Evolutionary conservation across 176 grass and related monocot species (phyloP).

Genomic region (Rhynchospora pubera): DNA sequence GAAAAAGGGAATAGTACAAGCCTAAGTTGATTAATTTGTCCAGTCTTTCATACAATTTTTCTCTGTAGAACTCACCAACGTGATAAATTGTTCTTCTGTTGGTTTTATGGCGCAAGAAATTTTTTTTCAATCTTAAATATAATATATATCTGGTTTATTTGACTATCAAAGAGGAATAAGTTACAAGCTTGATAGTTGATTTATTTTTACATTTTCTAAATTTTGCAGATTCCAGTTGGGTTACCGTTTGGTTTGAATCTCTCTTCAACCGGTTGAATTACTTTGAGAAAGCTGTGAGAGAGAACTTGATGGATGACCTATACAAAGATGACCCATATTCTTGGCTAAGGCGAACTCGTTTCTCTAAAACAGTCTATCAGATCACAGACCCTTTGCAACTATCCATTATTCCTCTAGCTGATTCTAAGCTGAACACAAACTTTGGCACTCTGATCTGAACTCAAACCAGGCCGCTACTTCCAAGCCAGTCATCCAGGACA

Average conservation of each 20-base stretch:
- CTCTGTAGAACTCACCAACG: neutral
- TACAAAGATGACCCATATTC: conserved; percentile 49
- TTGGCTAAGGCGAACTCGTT: conserved; percentile 62
- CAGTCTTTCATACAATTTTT: neutral
- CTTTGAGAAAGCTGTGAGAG: neutral
- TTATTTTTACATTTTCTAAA: no score
- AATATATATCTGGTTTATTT: no score
- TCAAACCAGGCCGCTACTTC: conserved; percentile 24
- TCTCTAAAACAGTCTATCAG: conserved; percentile 61
- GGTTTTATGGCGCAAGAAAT: neutral
- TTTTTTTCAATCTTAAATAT: no score
- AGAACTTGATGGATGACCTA: conserved; percentile 22
- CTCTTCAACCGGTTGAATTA: neutral
- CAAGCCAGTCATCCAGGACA: conserved; percentile 5
- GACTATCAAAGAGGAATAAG: no score
- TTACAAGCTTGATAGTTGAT: no score
- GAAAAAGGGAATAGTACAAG: no score
- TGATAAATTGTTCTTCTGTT: neutral
- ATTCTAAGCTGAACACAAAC: conserved; percentile 18
- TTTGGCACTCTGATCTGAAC: conserved; percentile 21
- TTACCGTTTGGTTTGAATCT: neutral
- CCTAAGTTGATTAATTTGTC: no score
- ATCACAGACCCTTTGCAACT: conserved; percentile 34
- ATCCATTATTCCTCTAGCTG: conserved; percentile 25
- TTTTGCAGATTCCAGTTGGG: neutral